A percentile compares a stretch with the other conserved stretches of the same genome.
Evolutionary conservation across 139 green algal genomes (phyloP).

Genomic region (Astrephomene gubernaculifera): DNA sequence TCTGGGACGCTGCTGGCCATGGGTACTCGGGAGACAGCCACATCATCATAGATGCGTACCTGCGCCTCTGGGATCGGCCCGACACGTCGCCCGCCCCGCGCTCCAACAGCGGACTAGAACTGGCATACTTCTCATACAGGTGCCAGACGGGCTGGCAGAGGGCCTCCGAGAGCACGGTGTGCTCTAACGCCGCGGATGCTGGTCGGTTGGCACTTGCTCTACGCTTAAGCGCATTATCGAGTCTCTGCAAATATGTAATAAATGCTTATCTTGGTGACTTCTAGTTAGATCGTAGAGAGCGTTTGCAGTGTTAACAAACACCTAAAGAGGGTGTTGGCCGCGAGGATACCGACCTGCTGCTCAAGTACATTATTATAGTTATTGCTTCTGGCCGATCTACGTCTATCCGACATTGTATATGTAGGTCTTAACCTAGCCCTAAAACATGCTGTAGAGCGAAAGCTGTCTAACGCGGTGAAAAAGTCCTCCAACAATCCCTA

Average conservation of each 20-base stretch:
- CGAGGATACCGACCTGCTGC: constrained; percentile 10
- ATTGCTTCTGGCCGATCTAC: neutral
- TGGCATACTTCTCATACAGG: neutral
- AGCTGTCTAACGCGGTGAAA: neutral
- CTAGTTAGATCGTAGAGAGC: neutral
- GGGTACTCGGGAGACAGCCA: no score
- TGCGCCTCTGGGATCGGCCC: neutral
- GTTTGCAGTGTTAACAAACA: neutral
- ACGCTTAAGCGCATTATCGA: neutral
- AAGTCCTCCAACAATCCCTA: neutral
- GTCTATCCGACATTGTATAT: neutral
- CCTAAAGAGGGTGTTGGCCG: neutral
- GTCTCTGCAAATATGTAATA: neutral
- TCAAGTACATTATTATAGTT: neutral
- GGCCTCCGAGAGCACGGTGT: neutral
- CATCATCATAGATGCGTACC: neutral
- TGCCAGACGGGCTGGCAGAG: neutral
- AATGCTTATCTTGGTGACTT: no score
- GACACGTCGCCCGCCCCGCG: neutral
- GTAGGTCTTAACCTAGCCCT: neutral
- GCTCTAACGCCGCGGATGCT: neutral
- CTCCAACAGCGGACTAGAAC: neutral
- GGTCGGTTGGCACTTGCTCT: neutral
- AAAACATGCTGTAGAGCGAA: neutral
- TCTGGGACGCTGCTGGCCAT: no score